phyloP scores from a whole-genome alignment of 2,329 filamentous ascomycete genomes.

The Hymenoscyphus salicellus region DNA sequence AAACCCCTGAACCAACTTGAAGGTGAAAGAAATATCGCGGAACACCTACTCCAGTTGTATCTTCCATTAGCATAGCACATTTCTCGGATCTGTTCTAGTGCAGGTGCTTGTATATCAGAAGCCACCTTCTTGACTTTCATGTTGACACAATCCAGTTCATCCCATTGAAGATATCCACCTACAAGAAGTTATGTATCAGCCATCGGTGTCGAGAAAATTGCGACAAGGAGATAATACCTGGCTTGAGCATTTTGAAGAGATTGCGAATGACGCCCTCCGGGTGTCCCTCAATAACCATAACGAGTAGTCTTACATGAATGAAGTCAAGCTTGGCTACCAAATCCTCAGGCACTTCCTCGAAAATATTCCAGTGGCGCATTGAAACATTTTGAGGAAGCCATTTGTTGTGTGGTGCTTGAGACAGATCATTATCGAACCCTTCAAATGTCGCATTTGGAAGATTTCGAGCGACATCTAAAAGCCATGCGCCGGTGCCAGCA shows the following conservation, averaged over 20 bases:
- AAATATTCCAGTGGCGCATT: slow-evolving; percentile 3
- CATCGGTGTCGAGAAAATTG: background rate
- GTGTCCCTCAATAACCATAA: background rate
- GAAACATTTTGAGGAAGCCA: slow-evolving; percentile 5
- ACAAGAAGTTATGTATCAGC: background rate
- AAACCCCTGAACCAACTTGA: too few species aligned
- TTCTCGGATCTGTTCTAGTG: background rate
- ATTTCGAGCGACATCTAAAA: background rate
- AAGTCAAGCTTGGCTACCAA: slow-evolving; percentile 6
- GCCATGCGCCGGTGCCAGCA: slow-evolving; percentile 5
- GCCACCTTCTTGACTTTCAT: slow-evolving; percentile 3
- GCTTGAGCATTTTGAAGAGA: slow-evolving; percentile 8
- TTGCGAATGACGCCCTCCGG: background rate
- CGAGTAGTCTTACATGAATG: slow-evolving; percentile 4
- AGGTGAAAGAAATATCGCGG: too few species aligned
- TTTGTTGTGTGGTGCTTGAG: background rate
- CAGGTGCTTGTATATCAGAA: background rate
- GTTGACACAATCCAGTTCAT: slow-evolving; percentile 8
- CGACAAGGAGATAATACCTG: background rate
- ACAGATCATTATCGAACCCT: slow-evolving; percentile 5
- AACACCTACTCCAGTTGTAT: slow-evolving; percentile 1
- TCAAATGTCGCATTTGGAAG: slow-evolving; percentile 1
- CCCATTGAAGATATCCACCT: slow-evolving; percentile 9
- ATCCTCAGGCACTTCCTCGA: background rate
- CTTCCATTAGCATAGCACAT: background rate